These are phyloP conservation scores for Canna indica DNA, from an alignment of 176 grass and related monocot genomes.

Conservation along the genomic window DNA sequence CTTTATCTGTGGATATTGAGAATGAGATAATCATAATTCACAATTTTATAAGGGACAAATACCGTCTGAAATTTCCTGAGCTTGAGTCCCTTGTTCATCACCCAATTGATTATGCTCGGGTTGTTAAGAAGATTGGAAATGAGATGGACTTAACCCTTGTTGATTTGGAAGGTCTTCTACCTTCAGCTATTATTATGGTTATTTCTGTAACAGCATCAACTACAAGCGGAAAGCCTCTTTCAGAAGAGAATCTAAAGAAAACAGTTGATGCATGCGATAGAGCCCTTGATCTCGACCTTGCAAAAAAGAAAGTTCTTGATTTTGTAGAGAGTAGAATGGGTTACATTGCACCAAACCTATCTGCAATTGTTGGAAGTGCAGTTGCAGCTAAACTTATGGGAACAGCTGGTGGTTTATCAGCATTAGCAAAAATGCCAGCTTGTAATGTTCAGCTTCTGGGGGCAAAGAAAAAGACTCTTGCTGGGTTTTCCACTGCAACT, in stretches of 20 bases:
- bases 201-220: conserved; percentile 81
- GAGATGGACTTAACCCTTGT: conserved; percentile 82
- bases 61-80: conserved; percentile 72
- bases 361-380: conserved; percentile 67
- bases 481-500: conserved; percentile 75
- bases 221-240: conserved; percentile 73
- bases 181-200: conserved; percentile 89
- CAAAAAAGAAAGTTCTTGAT: conserved; percentile 92
- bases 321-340: conserved; percentile 90
- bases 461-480: conserved; percentile 64
- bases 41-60: conserved; percentile 89
- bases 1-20: conserved; percentile 81
- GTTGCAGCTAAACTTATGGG: conserved; percentile 89
- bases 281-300: conserved; percentile 59
- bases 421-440: conserved; percentile 84
- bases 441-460: conserved; percentile 89
- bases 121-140: conserved; percentile 90
- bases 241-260: conserved; percentile 64
- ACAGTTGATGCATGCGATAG: conserved; percentile 69
- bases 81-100: conserved; percentile 90
- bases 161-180: conserved; percentile 72
- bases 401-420: conserved; percentile 62
- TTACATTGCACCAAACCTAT: conserved; percentile 75
- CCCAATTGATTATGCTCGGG: conserved; percentile 81
- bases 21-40: conserved; percentile 94